phyloP scores from a whole-genome alignment of 2,329 filamentous ascomycete species.

The Pseudophaeomoniella oleicola region DNA sequence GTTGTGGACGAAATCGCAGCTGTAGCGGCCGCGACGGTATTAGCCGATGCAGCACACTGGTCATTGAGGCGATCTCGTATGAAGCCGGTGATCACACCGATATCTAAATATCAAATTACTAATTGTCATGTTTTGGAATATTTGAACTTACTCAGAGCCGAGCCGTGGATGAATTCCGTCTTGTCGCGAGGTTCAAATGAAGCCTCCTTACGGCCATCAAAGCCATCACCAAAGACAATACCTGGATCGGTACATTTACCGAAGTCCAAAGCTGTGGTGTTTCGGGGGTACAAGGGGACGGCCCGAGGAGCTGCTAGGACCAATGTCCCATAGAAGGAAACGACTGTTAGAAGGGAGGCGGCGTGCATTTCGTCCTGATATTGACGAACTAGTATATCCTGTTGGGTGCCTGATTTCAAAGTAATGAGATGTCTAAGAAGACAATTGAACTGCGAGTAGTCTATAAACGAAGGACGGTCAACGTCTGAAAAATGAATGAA shows the following conservation, averaged over 20 bases:
- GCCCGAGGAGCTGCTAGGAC: neutral
- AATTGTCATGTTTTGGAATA: neutral
- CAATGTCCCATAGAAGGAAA: neutral
- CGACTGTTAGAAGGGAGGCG: neutral
- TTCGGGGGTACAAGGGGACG: neutral
- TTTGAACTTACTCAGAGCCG: conserved; percentile 20
- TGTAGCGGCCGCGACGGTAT: neutral
- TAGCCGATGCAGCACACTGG: neutral
- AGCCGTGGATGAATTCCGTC: conserved; percentile 35
- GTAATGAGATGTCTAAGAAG: too few relatives aligned
- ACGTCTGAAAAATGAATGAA: neutral
- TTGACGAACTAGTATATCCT: too few relatives aligned
- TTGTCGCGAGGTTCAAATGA: conserved; percentile 29
- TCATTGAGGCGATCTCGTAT: conserved; percentile 24
- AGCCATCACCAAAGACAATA: conserved; percentile 32
- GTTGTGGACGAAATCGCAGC: neutral
- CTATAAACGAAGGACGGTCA: neutral
- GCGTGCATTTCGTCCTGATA: neutral
- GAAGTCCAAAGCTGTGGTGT: conserved; percentile 6
- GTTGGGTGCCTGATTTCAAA: too few relatives aligned
- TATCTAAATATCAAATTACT: conserved; percentile 13
- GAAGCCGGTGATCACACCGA: conserved; percentile 31
- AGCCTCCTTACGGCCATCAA: conserved; percentile 30
- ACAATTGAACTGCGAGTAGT: too few relatives aligned
- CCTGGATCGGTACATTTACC: conserved; percentile 14